Conservation (phyloP, 768 basidiomycete species). For the Termitomyces sp. region DNA sequence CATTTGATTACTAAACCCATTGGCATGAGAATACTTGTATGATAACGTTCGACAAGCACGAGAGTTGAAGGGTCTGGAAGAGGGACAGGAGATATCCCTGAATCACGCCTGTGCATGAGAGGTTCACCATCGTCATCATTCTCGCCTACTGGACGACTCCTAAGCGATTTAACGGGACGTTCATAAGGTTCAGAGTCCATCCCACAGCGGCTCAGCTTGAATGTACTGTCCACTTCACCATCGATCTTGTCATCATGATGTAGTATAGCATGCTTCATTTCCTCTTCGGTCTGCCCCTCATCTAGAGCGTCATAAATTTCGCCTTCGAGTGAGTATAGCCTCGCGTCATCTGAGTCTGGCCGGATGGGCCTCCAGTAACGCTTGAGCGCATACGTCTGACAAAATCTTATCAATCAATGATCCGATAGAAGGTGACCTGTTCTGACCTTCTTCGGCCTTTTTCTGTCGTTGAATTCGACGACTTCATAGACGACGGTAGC, state of each 20-base stretch:
- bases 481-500: not conserved
- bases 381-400: not conserved
- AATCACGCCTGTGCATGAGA: not conserved
- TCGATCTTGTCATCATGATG: not conserved
- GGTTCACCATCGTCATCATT: not conserved
- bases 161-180: not conserved
- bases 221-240: not conserved
- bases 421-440: not conserved
- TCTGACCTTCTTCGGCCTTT: not conserved
- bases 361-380: not conserved
- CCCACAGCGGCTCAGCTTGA: not conserved
- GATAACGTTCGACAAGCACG: not conserved
- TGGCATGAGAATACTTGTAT: not conserved
- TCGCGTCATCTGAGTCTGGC: not conserved
- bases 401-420: not conserved
- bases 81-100: not conserved
- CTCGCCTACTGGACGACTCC: not conserved
- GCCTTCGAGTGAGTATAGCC: not conserved
- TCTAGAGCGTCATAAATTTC: not conserved
- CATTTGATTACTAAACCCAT: not conserved
- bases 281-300: not conserved
- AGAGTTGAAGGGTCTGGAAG: no score
- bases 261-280: not conserved
- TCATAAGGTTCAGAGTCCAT: not conserved
- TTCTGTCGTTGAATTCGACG: not conserved